These are phyloP conservation scores for Polygonum aviculare DNA, from an alignment of 148 eudicot genomes.

Conservation along the genomic window DNA sequence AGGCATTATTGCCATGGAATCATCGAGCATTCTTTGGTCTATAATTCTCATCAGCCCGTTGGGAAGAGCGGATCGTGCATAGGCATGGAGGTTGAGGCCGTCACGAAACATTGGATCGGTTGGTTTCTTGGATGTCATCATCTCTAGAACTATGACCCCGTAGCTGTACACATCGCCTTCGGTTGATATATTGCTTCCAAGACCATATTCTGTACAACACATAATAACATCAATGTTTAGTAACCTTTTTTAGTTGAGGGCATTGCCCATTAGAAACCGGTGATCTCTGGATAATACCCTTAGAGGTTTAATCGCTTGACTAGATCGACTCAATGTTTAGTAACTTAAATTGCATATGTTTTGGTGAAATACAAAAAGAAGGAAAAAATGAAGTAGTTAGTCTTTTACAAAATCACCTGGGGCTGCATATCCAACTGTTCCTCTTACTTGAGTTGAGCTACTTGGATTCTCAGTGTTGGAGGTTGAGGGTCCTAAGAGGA, in stretches of 20 bases:
- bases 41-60: slow-evolving; percentile 10
- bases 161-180: no score
- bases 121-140: slow-evolving; percentile 15
- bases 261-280: no score
- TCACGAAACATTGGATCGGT: neutral
- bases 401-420: neutral
- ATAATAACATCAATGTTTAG: neutral
- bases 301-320: no score
- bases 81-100: slow-evolving; percentile 15
- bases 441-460: slow-evolving; percentile 18
- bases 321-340: no score
- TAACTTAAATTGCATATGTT: no score
- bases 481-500: neutral
- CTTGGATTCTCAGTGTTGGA: neutral
- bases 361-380: no score
- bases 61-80: slow-evolving; percentile 14
- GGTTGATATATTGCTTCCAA: no score
- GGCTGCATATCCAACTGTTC: slow-evolving; percentile 1
- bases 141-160: no score
- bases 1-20: neutral
- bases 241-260: no score
- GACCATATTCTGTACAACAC: slow-evolving; percentile 4
- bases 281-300: no score
- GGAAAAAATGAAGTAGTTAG: no score
- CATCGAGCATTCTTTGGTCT: neutral